Conservation (phyloP, 164 flowering plant genomes). For the Vitis labrusca region DNA sequence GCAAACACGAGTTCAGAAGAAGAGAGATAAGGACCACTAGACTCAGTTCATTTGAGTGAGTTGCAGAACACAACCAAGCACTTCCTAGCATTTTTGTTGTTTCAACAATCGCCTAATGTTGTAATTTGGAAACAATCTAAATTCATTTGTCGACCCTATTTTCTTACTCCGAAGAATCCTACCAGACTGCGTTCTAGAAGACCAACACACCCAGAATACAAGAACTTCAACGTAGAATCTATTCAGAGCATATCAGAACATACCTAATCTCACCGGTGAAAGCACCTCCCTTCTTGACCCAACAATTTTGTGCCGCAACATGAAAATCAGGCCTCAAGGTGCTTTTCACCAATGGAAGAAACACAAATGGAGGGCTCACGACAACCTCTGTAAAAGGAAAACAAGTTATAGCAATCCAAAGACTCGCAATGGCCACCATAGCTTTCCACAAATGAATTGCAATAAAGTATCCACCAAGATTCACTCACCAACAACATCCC, state of each 20-base stretch:
- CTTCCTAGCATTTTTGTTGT: too few relatives aligned
- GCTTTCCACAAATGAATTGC: neutral
- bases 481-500: conserved; percentile 75
- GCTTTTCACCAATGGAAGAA: conserved; percentile 62
- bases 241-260: conserved; percentile 1
- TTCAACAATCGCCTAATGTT: too few relatives aligned
- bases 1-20: neutral
- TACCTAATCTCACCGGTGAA: conserved; percentile 92
- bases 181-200: too few relatives aligned
- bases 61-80: too few relatives aligned
- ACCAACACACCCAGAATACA: too few relatives aligned
- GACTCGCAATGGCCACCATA: neutral
- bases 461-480: neutral
- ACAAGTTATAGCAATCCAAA: neutral
- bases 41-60: too few relatives aligned
- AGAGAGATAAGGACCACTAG: too few relatives aligned
- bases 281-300: conserved; percentile 95
- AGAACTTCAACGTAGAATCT: neutral
- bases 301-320: conserved; percentile 90
- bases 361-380: conserved; percentile 84
- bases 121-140: too few relatives aligned
- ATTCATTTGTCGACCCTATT: too few relatives aligned
- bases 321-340: conserved; percentile 64
- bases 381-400: conserved; percentile 69
- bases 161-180: too few relatives aligned